Conservation (phyloP, 2,329 filamentous ascomycete species). For the Sporothrix pallida region DNA sequence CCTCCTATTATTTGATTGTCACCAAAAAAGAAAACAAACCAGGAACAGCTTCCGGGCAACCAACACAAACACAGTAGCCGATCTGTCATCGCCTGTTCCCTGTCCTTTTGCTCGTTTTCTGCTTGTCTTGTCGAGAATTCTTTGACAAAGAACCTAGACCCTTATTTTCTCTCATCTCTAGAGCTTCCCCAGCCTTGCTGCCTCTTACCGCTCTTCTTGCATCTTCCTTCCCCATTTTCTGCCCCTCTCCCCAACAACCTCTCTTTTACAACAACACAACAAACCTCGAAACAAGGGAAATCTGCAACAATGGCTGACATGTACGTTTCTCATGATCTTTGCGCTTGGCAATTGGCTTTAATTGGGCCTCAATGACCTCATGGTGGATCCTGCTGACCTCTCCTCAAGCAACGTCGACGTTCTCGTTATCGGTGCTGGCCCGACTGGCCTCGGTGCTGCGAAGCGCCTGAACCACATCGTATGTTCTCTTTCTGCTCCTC, state of each 20-base stretch:
- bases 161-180: not conserved
- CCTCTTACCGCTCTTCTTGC: constrained; percentile 30
- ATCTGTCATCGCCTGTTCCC: constrained; percentile 10
- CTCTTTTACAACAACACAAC: not conserved
- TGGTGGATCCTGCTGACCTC: not conserved
- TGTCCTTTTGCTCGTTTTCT: not conserved
- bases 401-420: constrained; percentile 83
- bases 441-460: constrained; percentile 95
- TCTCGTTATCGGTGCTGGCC: constrained; percentile 96
- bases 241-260: constrained; percentile 1
- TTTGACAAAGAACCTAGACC: not conserved
- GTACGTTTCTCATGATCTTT: constrained; percentile 17
- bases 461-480: constrained; percentile 98
- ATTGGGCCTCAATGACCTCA: not conserved
- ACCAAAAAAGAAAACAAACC: constrained; percentile 17
- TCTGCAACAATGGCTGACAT: constrained; percentile 33
- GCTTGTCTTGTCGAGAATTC: not conserved
- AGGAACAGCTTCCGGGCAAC: constrained; percentile 29
- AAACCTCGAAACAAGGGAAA: not conserved
- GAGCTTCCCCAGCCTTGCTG: constrained; percentile 20
- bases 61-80: not conserved
- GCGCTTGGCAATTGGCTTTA: not conserved
- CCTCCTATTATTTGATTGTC: not conserved
- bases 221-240: constrained; percentile 4
- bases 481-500: constrained; percentile 47